Evolutionary conservation across 305 asterid genomes (phyloP).

Genomic region (Striga hermonthica): DNA sequence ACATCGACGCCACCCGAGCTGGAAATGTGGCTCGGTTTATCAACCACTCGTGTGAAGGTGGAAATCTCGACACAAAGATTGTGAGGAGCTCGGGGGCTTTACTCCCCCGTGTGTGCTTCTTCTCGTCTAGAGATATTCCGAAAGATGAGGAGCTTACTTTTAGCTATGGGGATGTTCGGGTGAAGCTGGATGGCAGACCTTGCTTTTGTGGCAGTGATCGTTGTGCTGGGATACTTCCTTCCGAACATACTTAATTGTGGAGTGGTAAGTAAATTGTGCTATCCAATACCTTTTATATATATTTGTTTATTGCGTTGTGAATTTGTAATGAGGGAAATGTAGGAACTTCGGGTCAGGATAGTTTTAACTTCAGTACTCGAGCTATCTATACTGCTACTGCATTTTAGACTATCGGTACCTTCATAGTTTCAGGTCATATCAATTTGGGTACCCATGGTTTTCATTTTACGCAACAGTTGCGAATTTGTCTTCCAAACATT

Average conservation of each 20-base stretch:
- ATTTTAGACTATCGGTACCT: too few relatives aligned
- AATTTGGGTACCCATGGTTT: background rate
- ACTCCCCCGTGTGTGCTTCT: conserved; percentile 81
- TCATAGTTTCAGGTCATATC: background rate
- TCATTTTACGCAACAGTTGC: background rate
- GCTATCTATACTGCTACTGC: too few relatives aligned
- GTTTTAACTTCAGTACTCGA: too few relatives aligned
- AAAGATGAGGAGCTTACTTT: conserved; percentile 73
- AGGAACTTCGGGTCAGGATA: too few relatives aligned
- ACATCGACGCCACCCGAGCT: conserved; percentile 74
- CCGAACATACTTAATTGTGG: conserved; percentile 56
- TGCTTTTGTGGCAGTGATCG: conserved; percentile 69
- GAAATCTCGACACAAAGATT: conserved; percentile 55
- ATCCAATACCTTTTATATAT: too few relatives aligned
- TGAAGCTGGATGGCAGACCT: conserved; percentile 39
- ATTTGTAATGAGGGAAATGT: too few relatives aligned
- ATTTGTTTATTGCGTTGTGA: too few relatives aligned
- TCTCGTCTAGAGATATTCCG: conserved; percentile 57
- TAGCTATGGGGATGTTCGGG: conserved; percentile 69
- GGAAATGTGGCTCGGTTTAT: conserved; percentile 82
- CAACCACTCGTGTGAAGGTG: conserved; percentile 94
- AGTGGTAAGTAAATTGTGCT: background rate
- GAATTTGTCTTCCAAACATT: too few relatives aligned
- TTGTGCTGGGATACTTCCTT: conserved; percentile 73
- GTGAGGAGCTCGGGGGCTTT: conserved; percentile 80